Conservation (phyloP, 208 protist genomes). For the Angomonas ambiguus region DNA sequence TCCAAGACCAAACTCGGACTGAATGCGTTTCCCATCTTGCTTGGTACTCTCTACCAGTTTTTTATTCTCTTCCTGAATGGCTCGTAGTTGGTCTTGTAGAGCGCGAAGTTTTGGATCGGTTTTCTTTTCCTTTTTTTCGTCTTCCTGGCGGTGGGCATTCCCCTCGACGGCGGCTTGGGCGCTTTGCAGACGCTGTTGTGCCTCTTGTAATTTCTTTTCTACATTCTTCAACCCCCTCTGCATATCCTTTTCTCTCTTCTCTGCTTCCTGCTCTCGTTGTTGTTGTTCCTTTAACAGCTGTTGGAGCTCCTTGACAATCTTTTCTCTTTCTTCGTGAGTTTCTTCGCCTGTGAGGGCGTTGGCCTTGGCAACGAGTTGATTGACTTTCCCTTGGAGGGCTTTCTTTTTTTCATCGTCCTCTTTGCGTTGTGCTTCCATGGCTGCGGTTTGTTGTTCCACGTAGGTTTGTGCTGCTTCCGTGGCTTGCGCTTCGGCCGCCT, state of each 20-base stretch:
- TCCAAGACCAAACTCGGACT: background rate
- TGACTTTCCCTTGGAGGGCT: slow-evolving; percentile 1
- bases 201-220: background rate
- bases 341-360: slow-evolving; percentile 3
- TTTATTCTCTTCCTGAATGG: background rate
- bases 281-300: background rate
- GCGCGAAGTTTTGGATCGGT: background rate
- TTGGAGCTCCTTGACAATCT: background rate
- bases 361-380: background rate
- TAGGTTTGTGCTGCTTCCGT: background rate
- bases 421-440: background rate
- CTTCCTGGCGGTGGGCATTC: no score
- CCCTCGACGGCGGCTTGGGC: background rate
- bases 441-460: background rate
- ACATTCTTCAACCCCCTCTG: background rate
- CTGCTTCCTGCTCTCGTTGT: slow-evolving; percentile 4
- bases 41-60: background rate
- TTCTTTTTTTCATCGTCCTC: slow-evolving; percentile 8
- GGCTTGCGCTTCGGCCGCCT: background rate
- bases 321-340: background rate
- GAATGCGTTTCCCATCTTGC: background rate
- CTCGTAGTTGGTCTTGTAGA: background rate
- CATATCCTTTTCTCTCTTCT: slow-evolving; percentile 4
- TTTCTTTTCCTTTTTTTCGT: background rate
- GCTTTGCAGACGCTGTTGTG: background rate